Percentiles rank a stretch among this genome's conserved stretches.
phyloP scores from a whole-genome alignment of 306 rosid genomes.

The Glycine soja region DNA sequence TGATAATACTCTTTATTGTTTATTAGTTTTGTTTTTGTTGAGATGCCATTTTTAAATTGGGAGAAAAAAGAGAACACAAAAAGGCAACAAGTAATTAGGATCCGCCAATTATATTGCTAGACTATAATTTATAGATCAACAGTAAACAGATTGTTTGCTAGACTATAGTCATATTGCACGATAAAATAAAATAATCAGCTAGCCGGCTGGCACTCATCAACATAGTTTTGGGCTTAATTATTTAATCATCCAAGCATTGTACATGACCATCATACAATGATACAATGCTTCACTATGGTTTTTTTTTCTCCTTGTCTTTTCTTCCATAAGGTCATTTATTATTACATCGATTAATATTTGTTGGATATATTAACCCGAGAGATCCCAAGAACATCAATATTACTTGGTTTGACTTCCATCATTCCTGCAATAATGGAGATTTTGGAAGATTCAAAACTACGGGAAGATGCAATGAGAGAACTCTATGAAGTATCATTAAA shows the following conservation, averaged over 20 bases:
- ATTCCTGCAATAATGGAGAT: conserved; percentile 13
- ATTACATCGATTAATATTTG: conserved; percentile 18
- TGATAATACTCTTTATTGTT: not conserved
- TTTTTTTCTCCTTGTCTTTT: not conserved
- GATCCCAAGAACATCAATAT: conserved; percentile 14
- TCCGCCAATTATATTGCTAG: not conserved
- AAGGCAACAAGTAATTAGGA: not conserved
- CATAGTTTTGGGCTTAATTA: not conserved
- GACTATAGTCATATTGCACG: not conserved
- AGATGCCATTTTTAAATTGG: not conserved
- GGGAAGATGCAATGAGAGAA: conserved; percentile 17
- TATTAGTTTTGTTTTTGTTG: not conserved
- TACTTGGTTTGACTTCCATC: conserved; percentile 1
- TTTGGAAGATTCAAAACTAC: not conserved
- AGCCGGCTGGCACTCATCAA: not conserved
- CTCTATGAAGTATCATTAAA: conserved; percentile 45
- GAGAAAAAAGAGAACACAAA: not conserved
- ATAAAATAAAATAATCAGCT: not conserved
- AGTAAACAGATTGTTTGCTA: not conserved
- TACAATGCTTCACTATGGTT: not conserved
- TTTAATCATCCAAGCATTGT: not conserved
- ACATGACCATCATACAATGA: not conserved
- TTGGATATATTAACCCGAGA: not conserved
- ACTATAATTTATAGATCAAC: not conserved
- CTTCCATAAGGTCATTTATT: not conserved